Evolutionary conservation across 2,329 filamentous ascomycete genomes (phyloP), one percentile per base, ranked within the genome.

Genomic region (Colletotrichum sp.): DNA sequence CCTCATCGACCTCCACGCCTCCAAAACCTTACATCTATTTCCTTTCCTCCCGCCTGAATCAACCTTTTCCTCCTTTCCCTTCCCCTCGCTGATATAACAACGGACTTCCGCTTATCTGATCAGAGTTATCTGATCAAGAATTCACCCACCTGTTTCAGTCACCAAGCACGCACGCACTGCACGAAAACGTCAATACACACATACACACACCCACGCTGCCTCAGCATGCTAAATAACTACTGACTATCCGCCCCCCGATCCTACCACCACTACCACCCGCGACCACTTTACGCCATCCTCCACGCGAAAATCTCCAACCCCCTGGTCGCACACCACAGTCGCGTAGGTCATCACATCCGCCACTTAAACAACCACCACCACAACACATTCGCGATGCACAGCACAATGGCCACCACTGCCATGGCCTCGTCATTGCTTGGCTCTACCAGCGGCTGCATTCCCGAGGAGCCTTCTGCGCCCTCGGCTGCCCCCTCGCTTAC

Each of bases 401-500:
- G 72, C 78, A 82, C 79, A 76, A 85, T 85, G 82, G 79, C 81
- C 68, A 80, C 82, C 21, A 78, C 81, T 74, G 79, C 81, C 67
- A 81, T 80, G 68, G 84, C 87, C 74, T 85, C 86, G 77, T 80
- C 85, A 76, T 81, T 87, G 52, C 83, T 84, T 77, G 82, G 85
- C 76, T 82, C 87, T 32, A 81, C 84, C 38, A 79, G 84, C 68
- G 84, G 85, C 78, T 86, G 85, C 81, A 84, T 87, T 43, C 86
- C 88, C 24, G 83, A 87, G 76, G 88, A 89, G 78, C 85, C 86
- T 71, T 79, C 80, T 2, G 79, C 87, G 3, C 87, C 88, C 57
- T 92, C 91, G 15, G 84, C 88, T 64, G 91, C 90, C 1, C 92
- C 92, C 2, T 93, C 92, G 2, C 87, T 93, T 71, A 92, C 90